A percentile compares a stretch with the other conserved stretches of the same genome.
These are phyloP conservation scores for Fusarium vanettenii DNA, from an alignment of 2,329 filamentous ascomycete genomes.

Conservation along the genomic window DNA sequence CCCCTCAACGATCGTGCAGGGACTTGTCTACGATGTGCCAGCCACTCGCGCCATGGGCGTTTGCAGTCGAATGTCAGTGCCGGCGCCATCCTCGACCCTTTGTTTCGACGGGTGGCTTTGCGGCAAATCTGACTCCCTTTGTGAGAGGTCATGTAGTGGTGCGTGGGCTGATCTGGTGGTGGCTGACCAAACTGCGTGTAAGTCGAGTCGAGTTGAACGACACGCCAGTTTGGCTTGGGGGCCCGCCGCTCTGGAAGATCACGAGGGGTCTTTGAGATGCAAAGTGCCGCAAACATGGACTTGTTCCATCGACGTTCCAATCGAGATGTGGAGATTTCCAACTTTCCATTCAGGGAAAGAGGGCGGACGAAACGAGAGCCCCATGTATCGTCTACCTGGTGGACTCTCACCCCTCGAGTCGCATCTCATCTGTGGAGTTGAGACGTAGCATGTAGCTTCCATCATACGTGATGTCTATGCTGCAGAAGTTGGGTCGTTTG, in stretches of 20 bases:
- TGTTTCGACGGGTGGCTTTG: slow-evolving; percentile 1
- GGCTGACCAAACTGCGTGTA: slow-evolving; percentile 17
- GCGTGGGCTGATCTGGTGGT: slow-evolving; percentile 21
- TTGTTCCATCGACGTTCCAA: slow-evolving; percentile 21
- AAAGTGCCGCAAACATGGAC: slow-evolving; percentile 14
- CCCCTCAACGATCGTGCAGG: slow-evolving; percentile 6
- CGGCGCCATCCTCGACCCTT: slow-evolving; percentile 18
- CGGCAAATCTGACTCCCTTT: slow-evolving; percentile 2
- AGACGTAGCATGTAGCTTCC: slow-evolving; percentile 5
- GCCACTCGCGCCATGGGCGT: slow-evolving; percentile 26
- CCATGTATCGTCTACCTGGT: slow-evolving; percentile 30
- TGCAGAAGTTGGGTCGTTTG: background rate
- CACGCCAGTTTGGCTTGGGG: background rate
- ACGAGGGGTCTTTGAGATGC: slow-evolving; percentile 7
- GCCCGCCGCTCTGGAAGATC: slow-evolving; percentile 9
- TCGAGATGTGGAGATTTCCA: slow-evolving; percentile 20
- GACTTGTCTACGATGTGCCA: slow-evolving; percentile 11
- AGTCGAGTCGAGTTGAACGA: slow-evolving; percentile 8
- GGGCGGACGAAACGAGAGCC: background rate
- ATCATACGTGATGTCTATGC: slow-evolving; percentile 23
- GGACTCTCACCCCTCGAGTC: background rate
- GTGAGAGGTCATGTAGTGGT: slow-evolving; percentile 1
- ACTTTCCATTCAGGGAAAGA: slow-evolving; percentile 4
- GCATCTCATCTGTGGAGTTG: slow-evolving; percentile 27
- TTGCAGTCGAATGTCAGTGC: slow-evolving; percentile 31